phyloP scores from a whole-genome alignment of 176 grass and related monocot species.

The Raddia guianensis region DNA sequence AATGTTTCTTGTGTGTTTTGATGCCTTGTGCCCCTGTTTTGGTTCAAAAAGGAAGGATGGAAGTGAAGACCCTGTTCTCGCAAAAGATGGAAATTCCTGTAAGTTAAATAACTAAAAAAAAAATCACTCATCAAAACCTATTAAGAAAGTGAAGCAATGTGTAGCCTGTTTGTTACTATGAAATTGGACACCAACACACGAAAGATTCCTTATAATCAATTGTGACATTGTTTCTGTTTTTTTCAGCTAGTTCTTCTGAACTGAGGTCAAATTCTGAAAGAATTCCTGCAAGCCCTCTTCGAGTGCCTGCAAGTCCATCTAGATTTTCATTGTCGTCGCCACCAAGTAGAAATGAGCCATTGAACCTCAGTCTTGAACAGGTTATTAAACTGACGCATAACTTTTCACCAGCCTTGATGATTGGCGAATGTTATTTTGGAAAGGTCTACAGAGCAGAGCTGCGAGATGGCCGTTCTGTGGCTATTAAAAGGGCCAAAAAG shows the following conservation, averaged over 20 bases:
- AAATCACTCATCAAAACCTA: neutral
- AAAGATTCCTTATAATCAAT: neutral
- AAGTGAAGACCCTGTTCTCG: slow-evolving; percentile 70
- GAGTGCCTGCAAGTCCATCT: slow-evolving; percentile 76
- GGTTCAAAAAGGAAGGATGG: slow-evolving; percentile 59
- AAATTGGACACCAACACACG: slow-evolving; percentile 28
- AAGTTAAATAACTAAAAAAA: slow-evolving; percentile 29
- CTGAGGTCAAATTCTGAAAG: slow-evolving; percentile 65
- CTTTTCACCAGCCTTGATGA: slow-evolving; percentile 67
- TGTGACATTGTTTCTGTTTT: slow-evolving; percentile 46
- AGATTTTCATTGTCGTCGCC: slow-evolving; percentile 77
- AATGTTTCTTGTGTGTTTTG: slow-evolving; percentile 69
- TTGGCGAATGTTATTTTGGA: slow-evolving; percentile 87
- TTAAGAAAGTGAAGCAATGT: slow-evolving; percentile 12
- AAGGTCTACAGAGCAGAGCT: slow-evolving; percentile 82
- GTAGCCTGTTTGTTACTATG: slow-evolving; percentile 24
- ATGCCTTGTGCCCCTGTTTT: slow-evolving; percentile 75
- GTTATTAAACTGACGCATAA: slow-evolving; percentile 84
- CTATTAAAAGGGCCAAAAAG: slow-evolving; percentile 95
- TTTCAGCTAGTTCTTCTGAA: slow-evolving; percentile 70
- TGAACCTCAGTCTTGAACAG: slow-evolving; percentile 70
- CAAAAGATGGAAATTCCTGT: slow-evolving; percentile 57
- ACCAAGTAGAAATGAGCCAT: slow-evolving; percentile 66
- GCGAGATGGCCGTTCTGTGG: slow-evolving; percentile 53
- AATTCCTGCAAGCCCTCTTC: slow-evolving; percentile 61